These are phyloP conservation scores for Capsella bursapastoris DNA, from an alignment of 345 rosid genomes.

Conservation along the genomic window DNA sequence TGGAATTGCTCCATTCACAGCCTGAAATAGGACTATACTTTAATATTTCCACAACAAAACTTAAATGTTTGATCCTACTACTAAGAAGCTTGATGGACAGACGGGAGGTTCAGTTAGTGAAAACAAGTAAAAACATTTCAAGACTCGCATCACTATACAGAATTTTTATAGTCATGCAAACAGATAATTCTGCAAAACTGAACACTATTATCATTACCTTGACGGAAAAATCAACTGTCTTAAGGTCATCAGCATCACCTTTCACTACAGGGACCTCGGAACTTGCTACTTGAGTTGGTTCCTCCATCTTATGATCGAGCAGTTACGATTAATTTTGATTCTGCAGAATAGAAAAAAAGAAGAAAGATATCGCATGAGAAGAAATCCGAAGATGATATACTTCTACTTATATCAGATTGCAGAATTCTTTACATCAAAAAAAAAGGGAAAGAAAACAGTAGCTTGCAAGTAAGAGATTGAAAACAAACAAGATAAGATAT, in stretches of 20 bases:
- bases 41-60: not conserved
- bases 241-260: slow-evolving; percentile 46
- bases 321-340: slow-evolving; percentile 15
- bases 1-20: slow-evolving; percentile 54
- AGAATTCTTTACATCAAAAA: not conserved
- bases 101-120: not conserved
- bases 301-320: slow-evolving; percentile 61
- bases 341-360: slow-evolving; percentile 23
- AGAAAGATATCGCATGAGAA: slow-evolving; percentile 21
- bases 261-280: slow-evolving; percentile 65
- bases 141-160: not conserved
- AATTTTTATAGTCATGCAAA: slow-evolving; percentile 9
- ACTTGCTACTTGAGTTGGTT: slow-evolving; percentile 48
- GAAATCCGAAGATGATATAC: slow-evolving; percentile 12
- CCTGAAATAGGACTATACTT: slow-evolving; percentile 46
- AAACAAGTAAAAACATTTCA: slow-evolving; percentile 17
- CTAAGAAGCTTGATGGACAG: slow-evolving; percentile 12
- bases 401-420: slow-evolving; percentile 8
- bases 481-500: slow-evolving; percentile 39
- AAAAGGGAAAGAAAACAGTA: slow-evolving; percentile 28
- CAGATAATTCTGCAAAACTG: slow-evolving; percentile 4
- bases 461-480: slow-evolving; percentile 44
- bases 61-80: slow-evolving; percentile 14
- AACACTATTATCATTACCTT: slow-evolving; percentile 56
- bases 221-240: slow-evolving; percentile 47